These are phyloP conservation scores for Botrytis porri DNA, from an alignment of 2,329 filamentous ascomycete genomes.

Conservation along the genomic window DNA sequence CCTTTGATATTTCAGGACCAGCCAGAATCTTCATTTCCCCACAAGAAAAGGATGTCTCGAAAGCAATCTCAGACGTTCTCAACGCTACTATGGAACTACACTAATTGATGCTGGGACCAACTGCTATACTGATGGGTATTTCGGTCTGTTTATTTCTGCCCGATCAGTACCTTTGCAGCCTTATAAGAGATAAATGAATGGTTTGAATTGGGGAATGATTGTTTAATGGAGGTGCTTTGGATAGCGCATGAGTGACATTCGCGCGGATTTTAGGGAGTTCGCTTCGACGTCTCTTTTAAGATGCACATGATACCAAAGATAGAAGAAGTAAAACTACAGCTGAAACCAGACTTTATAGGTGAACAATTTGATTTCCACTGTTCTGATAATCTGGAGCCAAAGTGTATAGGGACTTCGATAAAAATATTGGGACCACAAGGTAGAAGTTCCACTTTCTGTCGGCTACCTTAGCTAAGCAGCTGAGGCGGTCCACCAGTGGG, in stretches of 20 bases:
- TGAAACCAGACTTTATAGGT: background rate
- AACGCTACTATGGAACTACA: too few relatives aligned
- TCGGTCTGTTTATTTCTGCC: too few relatives aligned
- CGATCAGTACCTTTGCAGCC: too few relatives aligned
- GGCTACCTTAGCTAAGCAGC: background rate
- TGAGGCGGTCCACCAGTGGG: too few relatives aligned
- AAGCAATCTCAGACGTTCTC: too few relatives aligned
- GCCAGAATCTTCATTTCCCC: background rate
- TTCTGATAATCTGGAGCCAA: background rate
- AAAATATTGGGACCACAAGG: background rate
- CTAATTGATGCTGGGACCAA: too few relatives aligned
- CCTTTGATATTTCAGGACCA: background rate
- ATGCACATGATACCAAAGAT: background rate
- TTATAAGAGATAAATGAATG: background rate
- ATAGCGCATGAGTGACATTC: background rate
- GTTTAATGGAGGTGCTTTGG: background rate
- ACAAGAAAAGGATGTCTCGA: too few relatives aligned
- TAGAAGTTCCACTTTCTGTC: background rate
- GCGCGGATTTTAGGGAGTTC: background rate
- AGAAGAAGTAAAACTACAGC: background rate
- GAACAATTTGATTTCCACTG: background rate
- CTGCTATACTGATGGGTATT: too few relatives aligned
- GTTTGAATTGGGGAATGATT: background rate
- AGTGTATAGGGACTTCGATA: background rate
- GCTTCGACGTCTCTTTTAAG: background rate